phyloP scores from a whole-genome alignment of 2,329 filamentous ascomycete species.

The Cordyceps farinosa region DNA sequence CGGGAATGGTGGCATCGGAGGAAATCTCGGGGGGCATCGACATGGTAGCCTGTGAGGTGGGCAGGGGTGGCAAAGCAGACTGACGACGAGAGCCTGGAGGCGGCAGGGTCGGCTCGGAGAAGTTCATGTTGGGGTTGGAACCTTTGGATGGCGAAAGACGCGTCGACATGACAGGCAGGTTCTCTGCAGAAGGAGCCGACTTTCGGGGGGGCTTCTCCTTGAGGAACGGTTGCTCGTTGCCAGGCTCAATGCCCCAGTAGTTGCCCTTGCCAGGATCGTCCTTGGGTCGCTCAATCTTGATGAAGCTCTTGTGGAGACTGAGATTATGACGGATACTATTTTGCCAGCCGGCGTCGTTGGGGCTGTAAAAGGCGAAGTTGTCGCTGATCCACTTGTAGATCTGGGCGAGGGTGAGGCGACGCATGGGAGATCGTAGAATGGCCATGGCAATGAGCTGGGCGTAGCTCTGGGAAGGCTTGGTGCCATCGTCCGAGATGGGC shows the following conservation, averaged over 20 bases:
- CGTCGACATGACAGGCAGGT: constrained; percentile 54
- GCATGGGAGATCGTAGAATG: constrained; percentile 78
- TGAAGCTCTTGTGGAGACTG: constrained; percentile 92
- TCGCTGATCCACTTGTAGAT: constrained; percentile 99
- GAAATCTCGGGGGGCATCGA: constrained; percentile 57
- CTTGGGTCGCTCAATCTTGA: constrained; percentile 93
- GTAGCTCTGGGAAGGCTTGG: constrained; percentile 89
- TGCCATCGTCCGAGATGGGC: constrained; percentile 75
- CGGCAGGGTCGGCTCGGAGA: constrained; percentile 47
- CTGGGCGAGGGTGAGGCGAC: constrained; percentile 82
- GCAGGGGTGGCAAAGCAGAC: constrained; percentile 38
- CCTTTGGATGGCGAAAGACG: constrained; percentile 48
- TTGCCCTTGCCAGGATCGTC: constrained; percentile 97
- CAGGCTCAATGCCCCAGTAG: constrained; percentile 92
- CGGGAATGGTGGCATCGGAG: constrained; percentile 73
- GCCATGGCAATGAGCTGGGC: constrained; percentile 96
- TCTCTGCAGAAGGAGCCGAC: constrained; percentile 52
- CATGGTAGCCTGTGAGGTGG: constrained; percentile 36
- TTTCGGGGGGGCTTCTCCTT: constrained; percentile 76
- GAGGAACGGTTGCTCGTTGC: constrained; percentile 83
- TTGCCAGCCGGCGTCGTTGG: constrained; percentile 88
- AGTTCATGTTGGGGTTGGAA: constrained; percentile 35
- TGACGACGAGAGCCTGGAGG: constrained; percentile 39
- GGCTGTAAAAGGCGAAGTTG: constrained; percentile 82
- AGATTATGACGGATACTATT: constrained; percentile 99